Evolutionary conservation across 169 alveolate species (phyloP).

Genomic region (Babesia caballi): DNA sequence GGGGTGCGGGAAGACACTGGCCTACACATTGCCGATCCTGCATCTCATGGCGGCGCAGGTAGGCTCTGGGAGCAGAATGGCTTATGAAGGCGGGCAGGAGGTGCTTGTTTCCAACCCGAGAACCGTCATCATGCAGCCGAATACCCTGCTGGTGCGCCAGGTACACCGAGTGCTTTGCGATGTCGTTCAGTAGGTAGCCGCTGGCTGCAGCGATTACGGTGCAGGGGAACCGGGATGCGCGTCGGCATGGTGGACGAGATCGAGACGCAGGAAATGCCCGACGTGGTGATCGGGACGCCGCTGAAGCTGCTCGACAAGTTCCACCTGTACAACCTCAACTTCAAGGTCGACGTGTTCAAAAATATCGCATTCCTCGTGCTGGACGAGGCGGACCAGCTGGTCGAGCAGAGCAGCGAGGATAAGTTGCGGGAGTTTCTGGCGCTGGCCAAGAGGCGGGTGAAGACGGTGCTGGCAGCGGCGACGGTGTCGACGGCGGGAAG

Average conservation of each 20-base stretch:
- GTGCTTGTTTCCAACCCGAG: conserved; percentile 7
- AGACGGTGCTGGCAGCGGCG: conserved; percentile 21
- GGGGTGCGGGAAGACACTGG: conserved; percentile 89
- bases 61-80: not conserved
- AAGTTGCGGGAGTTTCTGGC: not conserved
- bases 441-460: not conserved
- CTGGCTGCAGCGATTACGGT: too few relatives aligned
- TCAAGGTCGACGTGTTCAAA: conserved; percentile 38
- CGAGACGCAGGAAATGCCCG: conserved; percentile 53
- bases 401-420: conserved; percentile 6
- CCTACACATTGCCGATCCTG: conserved; percentile 88
- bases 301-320: conserved; percentile 37
- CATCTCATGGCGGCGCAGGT: not conserved
- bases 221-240: conserved; percentile 29
- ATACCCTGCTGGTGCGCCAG: conserved; percentile 39
- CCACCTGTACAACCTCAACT: conserved; percentile 44
- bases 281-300: conserved; percentile 41
- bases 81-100: not conserved
- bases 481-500: conserved; percentile 31
- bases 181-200: conserved; percentile 20
- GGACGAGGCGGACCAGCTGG: conserved; percentile 58
- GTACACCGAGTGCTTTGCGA: conserved; percentile 22
- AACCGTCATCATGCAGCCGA: conserved; percentile 39
- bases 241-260: conserved; percentile 35
- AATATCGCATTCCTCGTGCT: conserved; percentile 37